Conservation (phyloP, 805 yeast genomes). For the Candida maris region DNA sequence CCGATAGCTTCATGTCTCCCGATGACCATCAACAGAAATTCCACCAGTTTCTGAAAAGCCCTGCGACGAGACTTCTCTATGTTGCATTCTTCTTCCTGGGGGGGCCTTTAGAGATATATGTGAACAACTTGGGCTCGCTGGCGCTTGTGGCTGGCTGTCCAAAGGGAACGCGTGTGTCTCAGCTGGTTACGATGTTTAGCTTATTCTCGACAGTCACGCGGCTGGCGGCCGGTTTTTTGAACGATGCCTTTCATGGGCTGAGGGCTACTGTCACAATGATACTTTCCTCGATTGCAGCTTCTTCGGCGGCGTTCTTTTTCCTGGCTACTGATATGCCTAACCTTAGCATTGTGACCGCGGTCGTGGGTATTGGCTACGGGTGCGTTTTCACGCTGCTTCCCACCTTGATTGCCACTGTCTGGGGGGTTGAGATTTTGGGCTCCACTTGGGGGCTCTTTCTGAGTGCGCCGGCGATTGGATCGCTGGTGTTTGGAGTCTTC, state of each 20-base stretch:
- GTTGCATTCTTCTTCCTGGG: constrained; percentile 59
- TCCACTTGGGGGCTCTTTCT: constrained; percentile 86
- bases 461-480: constrained; percentile 84
- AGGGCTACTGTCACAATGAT: constrained; percentile 8
- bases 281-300: constrained; percentile 5
- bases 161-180: constrained; percentile 9
- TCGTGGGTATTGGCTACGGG: constrained; percentile 74
- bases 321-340: constrained; percentile 10
- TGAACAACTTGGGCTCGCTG: constrained; percentile 75
- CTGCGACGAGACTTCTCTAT: constrained; percentile 59
- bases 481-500: constrained; percentile 61
- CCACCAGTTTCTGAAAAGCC: constrained; percentile 41
- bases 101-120: constrained; percentile 83
- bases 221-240: constrained; percentile 19
- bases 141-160: constrained; percentile 37
- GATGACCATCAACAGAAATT: constrained; percentile 27
- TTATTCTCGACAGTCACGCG: constrained; percentile 29
- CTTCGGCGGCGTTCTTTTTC: constrained; percentile 10
- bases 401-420: constrained; percentile 66
- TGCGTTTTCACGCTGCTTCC: constrained; percentile 80
- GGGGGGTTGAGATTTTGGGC: constrained; percentile 85
- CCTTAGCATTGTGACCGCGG: constrained; percentile 9
- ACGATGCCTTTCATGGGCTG: constrained; percentile 11
- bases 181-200: constrained; percentile 18
- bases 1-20: constrained; percentile 25